Percentiles rank a stretch among this genome's conserved stretches.
These are phyloP conservation scores for Trichophyton simii DNA, from an alignment of 2,329 filamentous ascomycete species.

Conservation along the genomic window DNA sequence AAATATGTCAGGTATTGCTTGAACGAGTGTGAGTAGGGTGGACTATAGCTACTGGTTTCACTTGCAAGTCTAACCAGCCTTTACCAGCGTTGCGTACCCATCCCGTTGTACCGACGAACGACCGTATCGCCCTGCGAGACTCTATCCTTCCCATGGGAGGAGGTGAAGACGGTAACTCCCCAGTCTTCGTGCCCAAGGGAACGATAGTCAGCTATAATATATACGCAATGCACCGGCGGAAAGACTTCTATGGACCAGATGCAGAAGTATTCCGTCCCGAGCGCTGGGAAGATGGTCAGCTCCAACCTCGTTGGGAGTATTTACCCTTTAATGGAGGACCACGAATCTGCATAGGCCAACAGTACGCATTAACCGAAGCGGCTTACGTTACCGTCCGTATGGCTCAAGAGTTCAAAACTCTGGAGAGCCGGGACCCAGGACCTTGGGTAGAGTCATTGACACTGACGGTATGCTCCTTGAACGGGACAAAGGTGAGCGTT, in stretches of 20 bases:
- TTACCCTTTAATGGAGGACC: slow-evolving; percentile 43
- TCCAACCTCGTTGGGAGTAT: slow-evolving; percentile 39
- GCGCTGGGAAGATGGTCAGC: slow-evolving; percentile 48
- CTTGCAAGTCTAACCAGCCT: slow-evolving; percentile 47
- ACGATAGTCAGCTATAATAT: slow-evolving; percentile 54
- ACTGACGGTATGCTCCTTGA: not conserved
- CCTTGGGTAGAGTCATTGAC: slow-evolving; percentile 38
- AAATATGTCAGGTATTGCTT: slow-evolving; percentile 8
- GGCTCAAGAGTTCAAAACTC: slow-evolving; percentile 28
- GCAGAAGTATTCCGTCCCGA: slow-evolving; percentile 44
- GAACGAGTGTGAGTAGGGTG: slow-evolving; percentile 8
- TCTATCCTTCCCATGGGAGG: slow-evolving; percentile 42
- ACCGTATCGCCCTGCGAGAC: slow-evolving; percentile 27
- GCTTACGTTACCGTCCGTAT: slow-evolving; percentile 35
- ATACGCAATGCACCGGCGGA: slow-evolving; percentile 60
- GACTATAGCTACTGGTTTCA: slow-evolving; percentile 21
- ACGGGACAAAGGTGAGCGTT: not conserved
- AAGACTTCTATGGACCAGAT: slow-evolving; percentile 44
- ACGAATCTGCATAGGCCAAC: slow-evolving; percentile 45
- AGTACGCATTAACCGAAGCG: slow-evolving; percentile 48
- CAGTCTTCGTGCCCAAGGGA: slow-evolving; percentile 51
- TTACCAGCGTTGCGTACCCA: slow-evolving; percentile 29
- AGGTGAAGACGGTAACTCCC: slow-evolving; percentile 46
- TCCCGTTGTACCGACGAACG: slow-evolving; percentile 37
- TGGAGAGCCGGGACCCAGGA: slow-evolving; percentile 36